Evolutionary conservation across 2,329 filamentous ascomycete species (phyloP), one percentile per base, ranked within the genome.

Genomic region (Botryotinia globosa): DNA sequence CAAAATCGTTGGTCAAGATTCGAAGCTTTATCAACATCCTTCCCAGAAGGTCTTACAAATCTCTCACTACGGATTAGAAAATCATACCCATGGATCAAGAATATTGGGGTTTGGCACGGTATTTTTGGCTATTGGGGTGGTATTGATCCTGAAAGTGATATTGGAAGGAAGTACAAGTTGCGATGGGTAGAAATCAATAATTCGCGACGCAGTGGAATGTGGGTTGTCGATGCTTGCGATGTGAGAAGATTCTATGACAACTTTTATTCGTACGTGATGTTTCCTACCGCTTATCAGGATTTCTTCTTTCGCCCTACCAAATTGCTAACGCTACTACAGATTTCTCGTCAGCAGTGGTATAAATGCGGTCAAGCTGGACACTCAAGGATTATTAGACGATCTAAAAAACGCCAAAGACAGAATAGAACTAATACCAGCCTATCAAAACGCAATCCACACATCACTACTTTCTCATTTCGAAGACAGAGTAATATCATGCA

Each of bases 31-130:
- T 45, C 51, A 29, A 58, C 56, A 66, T 61, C 72, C 5, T 76
- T 76, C 62, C 72, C 74, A 29, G 39, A 48, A 39, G 74, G 72
- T 16, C 74, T 76, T 39, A 44, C 73, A 37, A n/a, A 69, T 20
- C 68, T 71, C 14, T 62, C 73, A 18, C 42, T 32, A 3, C 39
- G 25, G 10, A 74, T 76, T 22, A 66, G 39, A 42, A 37, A 67
- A 3, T n/a, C 34, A 25, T 70, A 73, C 64, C 74, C 74, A n/a
- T 71, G 29, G 34, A 66, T 76, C 22, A 72, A 73, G 59, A 71
- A 75, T 18, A 73, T 75, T n/a, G 74, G 72, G 39, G 63, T 76
- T 32, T 76, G 74, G 74, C 74, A 76, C 32, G 74, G 72, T 4
- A 70, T 75, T 20, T 62, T 76, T 39, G 74, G 74, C 14, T 75